A percentile compares a stretch with the other conserved stretches of the same genome.
These are phyloP conservation scores for Magnolia kwangsiensis DNA, from an alignment of 164 flowering plant species.

Conservation along the genomic window DNA sequence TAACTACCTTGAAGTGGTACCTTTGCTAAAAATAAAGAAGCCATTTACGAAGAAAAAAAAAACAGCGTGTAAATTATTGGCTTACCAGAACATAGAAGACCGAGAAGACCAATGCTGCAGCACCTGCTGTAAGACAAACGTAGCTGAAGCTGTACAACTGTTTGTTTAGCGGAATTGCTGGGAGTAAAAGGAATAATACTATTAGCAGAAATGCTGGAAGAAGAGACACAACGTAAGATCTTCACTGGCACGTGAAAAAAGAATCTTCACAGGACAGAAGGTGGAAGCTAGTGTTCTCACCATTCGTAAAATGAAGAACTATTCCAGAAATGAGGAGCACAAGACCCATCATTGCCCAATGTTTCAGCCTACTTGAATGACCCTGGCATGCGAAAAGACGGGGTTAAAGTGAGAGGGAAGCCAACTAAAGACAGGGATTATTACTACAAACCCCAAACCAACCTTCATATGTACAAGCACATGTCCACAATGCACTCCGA, in stretches of 20 bases:
- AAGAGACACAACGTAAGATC: not conserved
- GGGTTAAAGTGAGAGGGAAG: not conserved
- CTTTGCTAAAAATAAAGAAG: no score
- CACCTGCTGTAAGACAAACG: conserved; percentile 84
- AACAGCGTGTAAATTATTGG: not conserved
- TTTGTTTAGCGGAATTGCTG: conserved; percentile 87
- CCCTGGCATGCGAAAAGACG: conserved; percentile 32
- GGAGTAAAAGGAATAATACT: conserved; percentile 14
- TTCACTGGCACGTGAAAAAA: not conserved
- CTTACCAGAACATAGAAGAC: conserved; percentile 62
- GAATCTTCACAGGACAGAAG: not conserved
- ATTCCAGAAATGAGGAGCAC: conserved; percentile 53
- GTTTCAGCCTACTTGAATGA: conserved; percentile 62
- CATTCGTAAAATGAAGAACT: conserved; percentile 70
- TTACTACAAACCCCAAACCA: not conserved
- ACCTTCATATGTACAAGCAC: conserved; percentile 79
- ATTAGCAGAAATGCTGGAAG: not conserved
- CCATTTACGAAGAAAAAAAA: not conserved
- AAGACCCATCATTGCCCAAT: conserved; percentile 62
- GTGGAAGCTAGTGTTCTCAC: conserved; percentile 29
- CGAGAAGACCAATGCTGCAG: conserved; percentile 78
- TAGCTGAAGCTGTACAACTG: conserved; percentile 84
- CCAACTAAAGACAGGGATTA: not conserved
- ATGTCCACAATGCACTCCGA: conserved; percentile 89
- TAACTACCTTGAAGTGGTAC: no score